Base-by-base conservation (phyloP, 192 early-diverging fungal genomes). In the Backusella macrospora region DNA sequence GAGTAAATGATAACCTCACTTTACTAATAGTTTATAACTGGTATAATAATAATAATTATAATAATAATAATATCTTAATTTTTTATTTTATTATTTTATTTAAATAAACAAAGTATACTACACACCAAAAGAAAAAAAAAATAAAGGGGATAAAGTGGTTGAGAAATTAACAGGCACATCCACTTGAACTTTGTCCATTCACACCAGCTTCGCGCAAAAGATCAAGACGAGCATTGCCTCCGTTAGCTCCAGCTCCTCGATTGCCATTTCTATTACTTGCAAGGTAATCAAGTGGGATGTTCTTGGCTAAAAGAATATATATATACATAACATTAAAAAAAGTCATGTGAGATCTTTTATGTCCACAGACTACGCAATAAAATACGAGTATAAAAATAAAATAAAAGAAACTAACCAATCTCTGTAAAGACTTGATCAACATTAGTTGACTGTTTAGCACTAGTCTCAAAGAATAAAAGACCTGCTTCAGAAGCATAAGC, bases 341-440 rank as follows among this genome's bases (percentile, higher is more conserved):
- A 42, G 62, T 63, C 62, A 63, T 63, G 62, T 63, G 62, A 63
- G 23, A 15, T 26, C n/a, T 39, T 16, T n/a, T 15, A 64, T 6
- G 6, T 64, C 4, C 40, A 21, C 5, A 2, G 16, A 42, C 18
- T 42, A 42, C 37, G 40, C 37, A 52, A 52, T 21, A 52, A 16
- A 12, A 52, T 15, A 21, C 16, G 15, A 18, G 14, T 48, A 48
- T 48, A 47, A 34, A 34, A 34, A 34, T n/a, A 34, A 34, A 34
- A 34, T 1, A 34, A 34, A 34, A 34, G 2, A 34, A 2, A 38
- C 42, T 73, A 64, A 78, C 76, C 76, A 66, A 99, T 96, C 71
- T 96, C 96, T 37, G 91, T 93, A 77, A 99, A 99, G 13, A 96
- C 92, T 72, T 95, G 91, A 47, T 92, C 88, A 7, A 99, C 95